Conservation (phyloP, 495 filamentous ascomycete genomes). For the Glonium stellatum region DNA sequence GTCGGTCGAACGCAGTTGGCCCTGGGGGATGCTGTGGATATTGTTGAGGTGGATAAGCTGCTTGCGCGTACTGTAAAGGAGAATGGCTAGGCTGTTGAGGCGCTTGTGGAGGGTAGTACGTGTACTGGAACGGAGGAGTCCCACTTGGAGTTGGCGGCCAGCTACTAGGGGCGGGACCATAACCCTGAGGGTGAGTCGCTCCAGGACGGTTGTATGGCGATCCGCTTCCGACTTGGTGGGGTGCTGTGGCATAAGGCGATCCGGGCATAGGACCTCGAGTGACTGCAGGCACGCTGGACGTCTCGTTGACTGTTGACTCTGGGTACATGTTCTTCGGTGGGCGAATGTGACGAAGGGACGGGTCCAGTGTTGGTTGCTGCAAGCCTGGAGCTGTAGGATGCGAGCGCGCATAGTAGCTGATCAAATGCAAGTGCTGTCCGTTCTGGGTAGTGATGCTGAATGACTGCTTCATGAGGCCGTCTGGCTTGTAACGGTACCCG, state of each 20-base stretch:
- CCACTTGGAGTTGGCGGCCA: slow-evolving; percentile 18
- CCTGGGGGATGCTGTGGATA: slow-evolving; percentile 16
- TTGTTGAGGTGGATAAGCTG: slow-evolving; percentile 23
- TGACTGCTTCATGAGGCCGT: slow-evolving; percentile 97
- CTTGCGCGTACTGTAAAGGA: slow-evolving; percentile 28
- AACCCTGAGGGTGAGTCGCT: slow-evolving; percentile 1
- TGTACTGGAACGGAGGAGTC: slow-evolving; percentile 14
- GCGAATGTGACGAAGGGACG: slow-evolving; percentile 70
- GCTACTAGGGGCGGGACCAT: not conserved
- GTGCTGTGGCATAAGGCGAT: slow-evolving; percentile 46
- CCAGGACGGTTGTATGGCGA: slow-evolving; percentile 25
- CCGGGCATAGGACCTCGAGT: slow-evolving; percentile 57
- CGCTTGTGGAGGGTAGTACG: slow-evolving; percentile 10
- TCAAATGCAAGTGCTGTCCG: slow-evolving; percentile 89
- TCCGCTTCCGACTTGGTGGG: slow-evolving; percentile 44
- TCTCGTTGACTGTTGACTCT: slow-evolving; percentile 89
- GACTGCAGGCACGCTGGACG: slow-evolving; percentile 58
- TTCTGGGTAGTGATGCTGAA: slow-evolving; percentile 94
- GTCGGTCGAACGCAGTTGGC: slow-evolving; percentile 29
- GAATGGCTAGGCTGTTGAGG: slow-evolving; percentile 9
- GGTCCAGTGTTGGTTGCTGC: slow-evolving; percentile 72
- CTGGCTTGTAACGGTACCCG: slow-evolving; percentile 94
- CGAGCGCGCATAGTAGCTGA: slow-evolving; percentile 88
- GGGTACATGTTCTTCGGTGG: slow-evolving; percentile 92
- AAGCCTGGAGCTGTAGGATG: slow-evolving; percentile 59